A percentile compares a stretch with the other conserved stretches of the same genome.
Evolutionary conservation across 306 rosid genomes (phyloP).

Genomic region (Chamaecrista fasciculata): DNA sequence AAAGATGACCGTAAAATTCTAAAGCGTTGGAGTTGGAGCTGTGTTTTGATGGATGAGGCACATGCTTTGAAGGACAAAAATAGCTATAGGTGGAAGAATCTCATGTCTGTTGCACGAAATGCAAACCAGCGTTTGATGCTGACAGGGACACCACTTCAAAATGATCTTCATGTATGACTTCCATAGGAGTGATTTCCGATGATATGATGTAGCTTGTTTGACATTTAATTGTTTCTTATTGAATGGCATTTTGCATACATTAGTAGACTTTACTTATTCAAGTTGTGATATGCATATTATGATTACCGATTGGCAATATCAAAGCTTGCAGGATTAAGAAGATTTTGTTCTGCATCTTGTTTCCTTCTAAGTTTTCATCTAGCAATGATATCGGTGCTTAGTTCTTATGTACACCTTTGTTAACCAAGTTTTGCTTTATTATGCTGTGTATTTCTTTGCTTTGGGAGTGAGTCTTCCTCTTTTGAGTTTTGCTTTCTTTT

Average conservation of each 20-base stretch:
- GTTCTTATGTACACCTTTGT: neutral
- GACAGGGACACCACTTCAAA: slow-evolving; percentile 97
- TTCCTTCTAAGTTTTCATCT: neutral
- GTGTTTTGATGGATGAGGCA: slow-evolving; percentile 98
- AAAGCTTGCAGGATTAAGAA: neutral
- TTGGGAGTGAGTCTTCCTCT: neutral
- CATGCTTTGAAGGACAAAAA: slow-evolving; percentile 95
- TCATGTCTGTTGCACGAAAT: slow-evolving; percentile 87
- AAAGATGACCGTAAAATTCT: slow-evolving; percentile 92
- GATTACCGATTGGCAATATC: slow-evolving; percentile 3
- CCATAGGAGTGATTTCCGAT: slow-evolving; percentile 9
- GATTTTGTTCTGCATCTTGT: neutral
- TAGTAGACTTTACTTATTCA: slow-evolving; percentile 13
- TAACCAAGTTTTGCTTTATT: neutral
- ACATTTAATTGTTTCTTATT: slow-evolving; percentile 19
- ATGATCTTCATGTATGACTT: slow-evolving; percentile 75
- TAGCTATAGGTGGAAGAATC: slow-evolving; percentile 95
- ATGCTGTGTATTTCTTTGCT: neutral
- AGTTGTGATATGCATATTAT: neutral
- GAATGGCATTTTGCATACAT: slow-evolving; percentile 6
- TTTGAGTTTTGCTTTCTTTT: neutral
- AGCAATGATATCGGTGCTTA: neutral
- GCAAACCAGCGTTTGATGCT: slow-evolving; percentile 95
- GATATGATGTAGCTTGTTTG: slow-evolving; percentile 18
- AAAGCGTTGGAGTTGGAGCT: slow-evolving; percentile 96